Evolutionary conservation across 306 rosid genomes (phyloP).

Genomic region (Glycine soja): DNA sequence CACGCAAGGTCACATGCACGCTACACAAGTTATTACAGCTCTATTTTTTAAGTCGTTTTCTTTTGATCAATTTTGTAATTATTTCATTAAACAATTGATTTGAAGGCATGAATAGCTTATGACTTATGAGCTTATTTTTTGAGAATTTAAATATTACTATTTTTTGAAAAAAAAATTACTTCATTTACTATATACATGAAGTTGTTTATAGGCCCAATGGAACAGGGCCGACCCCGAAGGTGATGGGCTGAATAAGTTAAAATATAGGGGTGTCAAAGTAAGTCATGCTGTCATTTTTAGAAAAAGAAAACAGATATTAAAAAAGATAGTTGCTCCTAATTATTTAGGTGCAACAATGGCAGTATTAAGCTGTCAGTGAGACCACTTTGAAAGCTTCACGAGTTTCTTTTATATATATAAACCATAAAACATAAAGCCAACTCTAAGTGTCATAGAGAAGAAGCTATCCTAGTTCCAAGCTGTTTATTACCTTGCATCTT

Average conservation of each 20-base stretch:
- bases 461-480: constrained; percentile 36
- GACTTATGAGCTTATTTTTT: no score
- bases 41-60: background rate
- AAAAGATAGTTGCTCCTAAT: constrained; percentile 10
- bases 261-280: background rate
- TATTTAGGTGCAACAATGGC: constrained; percentile 39
- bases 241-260: background rate
- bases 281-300: background rate
- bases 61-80: background rate
- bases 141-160: no score
- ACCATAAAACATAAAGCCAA: constrained; percentile 47
- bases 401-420: constrained; percentile 25
- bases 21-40: background rate
- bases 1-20: constrained; percentile 21
- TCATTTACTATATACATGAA: no score
- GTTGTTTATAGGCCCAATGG: background rate
- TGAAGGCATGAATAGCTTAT: no score
- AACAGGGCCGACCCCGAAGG: background rate
- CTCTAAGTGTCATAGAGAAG: constrained; percentile 30
- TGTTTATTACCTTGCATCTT: constrained; percentile 49
- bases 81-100: background rate
- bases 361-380: constrained; percentile 48
- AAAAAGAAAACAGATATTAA: background rate
- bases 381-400: constrained; percentile 27
- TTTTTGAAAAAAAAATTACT: no score